phyloP scores from a whole-genome alignment of 495 filamentous ascomycete species.

The Jackrogersella multiformis region DNA sequence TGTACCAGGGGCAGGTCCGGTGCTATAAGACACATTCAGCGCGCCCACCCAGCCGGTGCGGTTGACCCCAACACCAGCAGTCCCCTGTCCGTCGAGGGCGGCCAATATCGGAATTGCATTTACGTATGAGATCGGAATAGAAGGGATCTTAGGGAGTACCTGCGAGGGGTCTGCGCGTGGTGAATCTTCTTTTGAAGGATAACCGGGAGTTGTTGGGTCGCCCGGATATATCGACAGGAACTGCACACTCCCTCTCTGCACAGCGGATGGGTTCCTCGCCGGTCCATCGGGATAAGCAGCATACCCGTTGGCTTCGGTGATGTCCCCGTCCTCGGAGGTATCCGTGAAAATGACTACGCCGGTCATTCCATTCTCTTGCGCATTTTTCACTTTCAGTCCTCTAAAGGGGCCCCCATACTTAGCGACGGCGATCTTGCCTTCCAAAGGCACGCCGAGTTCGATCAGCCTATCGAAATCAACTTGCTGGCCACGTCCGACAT shows the following conservation, averaged over 20 bases:
- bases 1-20: conserved; percentile 78
- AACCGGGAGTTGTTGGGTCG: conserved; percentile 85
- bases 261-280: conserved; percentile 78
- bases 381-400: conserved; percentile 85
- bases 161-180: conserved; percentile 69
- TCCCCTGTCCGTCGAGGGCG: conserved; percentile 82
- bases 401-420: conserved; percentile 84
- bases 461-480: conserved; percentile 80
- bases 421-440: conserved; percentile 81
- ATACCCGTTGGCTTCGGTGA: conserved; percentile 79
- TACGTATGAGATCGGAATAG: conserved; percentile 82
- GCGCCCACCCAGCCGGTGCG: conserved; percentile 74
- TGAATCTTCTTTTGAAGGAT: conserved; percentile 81
- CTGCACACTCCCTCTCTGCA: conserved; percentile 83
- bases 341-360: conserved; percentile 84
- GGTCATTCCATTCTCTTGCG: conserved; percentile 84
- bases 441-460: conserved; percentile 71
- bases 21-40: conserved; percentile 82
- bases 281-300: conserved; percentile 82
- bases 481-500: conserved; percentile 80
- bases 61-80: conserved; percentile 75
- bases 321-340: conserved; percentile 78
- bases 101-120: conserved; percentile 81
- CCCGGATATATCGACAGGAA: conserved; percentile 70
- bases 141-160: conserved; percentile 80